A percentile compares a stretch with the other conserved stretches of the same genome.
These are phyloP conservation scores for Papiliotrema nemorosa DNA, from an alignment of 1,284 basidiomycete genomes.

Conservation along the genomic window DNA sequence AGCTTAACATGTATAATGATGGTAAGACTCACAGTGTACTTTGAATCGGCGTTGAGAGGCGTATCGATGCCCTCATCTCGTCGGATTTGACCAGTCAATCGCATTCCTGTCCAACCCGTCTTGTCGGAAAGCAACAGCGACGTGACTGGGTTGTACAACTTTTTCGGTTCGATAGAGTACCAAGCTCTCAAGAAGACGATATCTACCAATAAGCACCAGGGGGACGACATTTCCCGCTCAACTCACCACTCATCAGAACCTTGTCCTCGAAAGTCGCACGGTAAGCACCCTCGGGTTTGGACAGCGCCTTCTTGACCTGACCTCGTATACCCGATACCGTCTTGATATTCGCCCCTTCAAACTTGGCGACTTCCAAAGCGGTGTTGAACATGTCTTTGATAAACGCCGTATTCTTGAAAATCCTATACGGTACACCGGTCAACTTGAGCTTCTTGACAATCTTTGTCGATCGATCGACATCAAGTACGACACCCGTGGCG, in stretches of 20 bases:
- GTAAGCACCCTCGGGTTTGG: conserved; percentile 92
- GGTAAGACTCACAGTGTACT: conserved; percentile 62
- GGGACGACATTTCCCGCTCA: neutral
- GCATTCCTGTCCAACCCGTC: conserved; percentile 82
- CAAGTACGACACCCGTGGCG: conserved; percentile 91
- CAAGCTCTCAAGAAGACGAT: conserved; percentile 94
- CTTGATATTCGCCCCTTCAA: conserved; percentile 92
- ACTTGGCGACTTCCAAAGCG: conserved; percentile 93
- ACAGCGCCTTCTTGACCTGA: conserved; percentile 91
- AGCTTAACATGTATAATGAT: neutral
- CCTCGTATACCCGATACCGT: conserved; percentile 96
- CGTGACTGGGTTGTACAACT: conserved; percentile 96
- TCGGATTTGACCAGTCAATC: conserved; percentile 88
- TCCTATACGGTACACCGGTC: conserved; percentile 91
- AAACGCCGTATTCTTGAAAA: conserved; percentile 99
- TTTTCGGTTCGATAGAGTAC: conserved; percentile 92
- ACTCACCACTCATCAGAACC: conserved; percentile 86
- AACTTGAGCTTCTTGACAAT: conserved; percentile 99
- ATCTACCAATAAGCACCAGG: conserved; percentile 56
- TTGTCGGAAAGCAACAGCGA: conserved; percentile 81
- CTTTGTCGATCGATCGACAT: conserved; percentile 84
- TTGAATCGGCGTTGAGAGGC: conserved; percentile 76
- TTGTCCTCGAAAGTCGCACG: conserved; percentile 98
- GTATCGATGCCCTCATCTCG: conserved; percentile 79
- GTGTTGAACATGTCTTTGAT: conserved; percentile 96